Base-by-base conservation (phyloP, 2,329 filamentous ascomycete genomes). In the Calonectria montana region DNA sequence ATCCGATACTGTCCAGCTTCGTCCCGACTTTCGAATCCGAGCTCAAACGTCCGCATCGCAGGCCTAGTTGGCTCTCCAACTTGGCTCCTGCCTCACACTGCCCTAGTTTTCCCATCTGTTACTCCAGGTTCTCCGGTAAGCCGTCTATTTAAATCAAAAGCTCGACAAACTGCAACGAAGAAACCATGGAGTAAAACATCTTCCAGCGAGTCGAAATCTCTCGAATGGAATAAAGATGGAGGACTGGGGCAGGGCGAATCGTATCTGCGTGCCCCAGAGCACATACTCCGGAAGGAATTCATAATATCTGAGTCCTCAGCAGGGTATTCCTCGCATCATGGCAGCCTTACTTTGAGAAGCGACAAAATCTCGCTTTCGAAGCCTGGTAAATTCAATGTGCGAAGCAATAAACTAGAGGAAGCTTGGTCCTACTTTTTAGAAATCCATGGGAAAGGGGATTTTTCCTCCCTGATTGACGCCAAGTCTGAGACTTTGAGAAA, bases 401-500 rank as follows among this genome's bases (percentile, higher is more conserved):
- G 73, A 4, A 71, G 69, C 4, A 65, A 77, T 63, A 77, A 77
- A 9, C 45, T 72, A 39, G 73, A 78, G 29, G 80, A 78, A 29
- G 74, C 76, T 53, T 83, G 82, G 81, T 71, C 76, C 10, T 71
- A 73, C 16, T 80, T 82, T 50, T 41, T 77, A 31, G 70, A 75
- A 23, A 72, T 82, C 21, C 72, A 68, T 35, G 57, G 55, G 2
- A 65, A 71, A 43, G 77, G 67, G 18, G 67, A 74, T 25, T 57
- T 67, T 31, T 69, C 71, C 15, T 55, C 80, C 25, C 55, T 84
- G 6, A 72, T 74, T 3, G 69, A 72, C 8, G 50, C 68, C 29
- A 69, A 76, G 29, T 78, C 81, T 18, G 75, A 79, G 10, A 27
- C 67, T 10, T 67, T 84, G 29, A 79, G 82, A 16, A 79, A 82